A percentile compares a stretch with the other conserved stretches of the same genome.
These are phyloP conservation scores for Apiospora pterosperma DNA, from an alignment of 2,329 filamentous ascomycete genomes.

Conservation along the genomic window DNA sequence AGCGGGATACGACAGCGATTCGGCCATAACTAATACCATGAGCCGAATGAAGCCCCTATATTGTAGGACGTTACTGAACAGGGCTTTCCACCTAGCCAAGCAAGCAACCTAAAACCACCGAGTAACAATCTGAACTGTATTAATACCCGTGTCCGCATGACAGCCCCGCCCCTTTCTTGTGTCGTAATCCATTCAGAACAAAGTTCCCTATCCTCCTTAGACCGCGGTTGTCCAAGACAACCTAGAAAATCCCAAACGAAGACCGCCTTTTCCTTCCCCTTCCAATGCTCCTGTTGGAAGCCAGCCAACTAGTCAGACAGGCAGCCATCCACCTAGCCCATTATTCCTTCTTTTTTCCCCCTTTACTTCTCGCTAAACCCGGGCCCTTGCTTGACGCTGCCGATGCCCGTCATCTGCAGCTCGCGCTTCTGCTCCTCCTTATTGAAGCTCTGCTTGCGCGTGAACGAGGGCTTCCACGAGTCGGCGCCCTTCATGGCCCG, in stretches of 20 bases:
- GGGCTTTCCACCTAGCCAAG: not conserved
- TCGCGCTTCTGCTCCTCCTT: slow-evolving; percentile 51
- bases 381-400: slow-evolving; percentile 29
- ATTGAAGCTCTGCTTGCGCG: slow-evolving; percentile 47
- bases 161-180: not conserved
- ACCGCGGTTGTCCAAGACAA: not conserved
- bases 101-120: not conserved
- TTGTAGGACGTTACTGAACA: not conserved
- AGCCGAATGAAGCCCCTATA: not conserved
- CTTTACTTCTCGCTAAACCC: slow-evolving; percentile 39
- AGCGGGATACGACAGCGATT: not conserved
- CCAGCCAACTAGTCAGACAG: not conserved
- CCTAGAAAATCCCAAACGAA: not conserved
- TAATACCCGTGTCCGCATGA: not conserved
- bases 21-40: not conserved
- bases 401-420: slow-evolving; percentile 41
- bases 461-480: slow-evolving; percentile 45
- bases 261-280: not conserved
- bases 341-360: not conserved
- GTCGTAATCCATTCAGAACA: not conserved
- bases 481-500: slow-evolving; percentile 33
- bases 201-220: not conserved
- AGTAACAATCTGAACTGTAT: not conserved
- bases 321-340: not conserved
- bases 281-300: too few relatives aligned